A percentile compares a stretch with the other conserved stretches of the same genome.
These are phyloP conservation scores for Arthroderma uncinatum DNA, from an alignment of 2,329 filamentous ascomycete species.

Conservation along the genomic window DNA sequence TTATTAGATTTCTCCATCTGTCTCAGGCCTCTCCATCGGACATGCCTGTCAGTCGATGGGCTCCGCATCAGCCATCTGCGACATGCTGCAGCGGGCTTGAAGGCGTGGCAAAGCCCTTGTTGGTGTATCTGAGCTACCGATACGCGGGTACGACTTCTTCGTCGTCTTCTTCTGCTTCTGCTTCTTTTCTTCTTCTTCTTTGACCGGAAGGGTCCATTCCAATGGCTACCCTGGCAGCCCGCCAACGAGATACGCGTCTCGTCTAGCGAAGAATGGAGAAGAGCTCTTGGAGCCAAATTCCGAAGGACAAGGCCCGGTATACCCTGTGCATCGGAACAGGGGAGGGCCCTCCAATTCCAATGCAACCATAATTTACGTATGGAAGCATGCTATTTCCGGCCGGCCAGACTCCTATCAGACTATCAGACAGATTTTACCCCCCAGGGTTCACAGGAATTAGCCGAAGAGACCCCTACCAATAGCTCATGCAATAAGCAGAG, in stretches of 20 bases:
- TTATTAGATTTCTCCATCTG: neutral
- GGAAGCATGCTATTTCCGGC: too few species aligned
- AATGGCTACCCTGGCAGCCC: neutral
- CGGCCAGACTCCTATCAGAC: too few species aligned
- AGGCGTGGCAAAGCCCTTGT: neutral
- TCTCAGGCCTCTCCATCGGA: neutral
- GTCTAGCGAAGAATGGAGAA: neutral
- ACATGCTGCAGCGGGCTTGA: neutral
- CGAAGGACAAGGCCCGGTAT: neutral
- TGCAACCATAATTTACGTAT: constrained; percentile 1
- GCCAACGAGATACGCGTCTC: neutral
- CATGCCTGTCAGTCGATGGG: neutral
- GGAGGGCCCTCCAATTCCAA: neutral
- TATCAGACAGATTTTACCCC: neutral
- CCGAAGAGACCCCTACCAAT: neutral
- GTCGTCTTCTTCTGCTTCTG: neutral
- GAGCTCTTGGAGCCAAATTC: neutral
- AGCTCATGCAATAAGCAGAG: neutral
- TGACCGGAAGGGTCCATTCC: neutral
- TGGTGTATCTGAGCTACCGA: neutral
- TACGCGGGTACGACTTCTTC: neutral
- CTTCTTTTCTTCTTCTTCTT: neutral
- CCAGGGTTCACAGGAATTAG: neutral
- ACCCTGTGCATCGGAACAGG: neutral
- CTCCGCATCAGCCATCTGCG: neutral